phyloP scores from a whole-genome alignment of 495 filamentous ascomycete genomes.

The Xylaria acuta region DNA sequence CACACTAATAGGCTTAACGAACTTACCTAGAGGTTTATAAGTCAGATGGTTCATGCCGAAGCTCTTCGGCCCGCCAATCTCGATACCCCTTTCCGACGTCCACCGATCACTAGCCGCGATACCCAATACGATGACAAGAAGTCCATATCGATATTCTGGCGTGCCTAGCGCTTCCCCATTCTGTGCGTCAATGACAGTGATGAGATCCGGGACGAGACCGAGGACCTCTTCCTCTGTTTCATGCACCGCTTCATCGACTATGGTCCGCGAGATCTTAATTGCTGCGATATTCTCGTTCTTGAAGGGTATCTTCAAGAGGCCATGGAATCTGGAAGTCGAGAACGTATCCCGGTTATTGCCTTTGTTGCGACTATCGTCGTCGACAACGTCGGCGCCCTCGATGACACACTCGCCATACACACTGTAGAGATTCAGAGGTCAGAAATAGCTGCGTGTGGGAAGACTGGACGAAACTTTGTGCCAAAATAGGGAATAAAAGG shows the following conservation, averaged over 20 bases:
- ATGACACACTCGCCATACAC: constrained; percentile 62
- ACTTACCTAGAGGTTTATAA: constrained; percentile 56
- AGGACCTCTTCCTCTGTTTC: constrained; percentile 55
- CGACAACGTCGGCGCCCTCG: constrained; percentile 48
- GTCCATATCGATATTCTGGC: constrained; percentile 66
- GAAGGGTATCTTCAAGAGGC: constrained; percentile 63
- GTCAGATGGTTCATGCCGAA: constrained; percentile 59
- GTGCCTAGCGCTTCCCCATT: constrained; percentile 66
- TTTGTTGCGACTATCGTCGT: constrained; percentile 26
- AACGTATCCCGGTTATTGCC: constrained; percentile 21
- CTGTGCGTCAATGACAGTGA: constrained; percentile 64
- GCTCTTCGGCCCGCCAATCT: constrained; percentile 58
- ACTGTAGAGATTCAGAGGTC: background rate
- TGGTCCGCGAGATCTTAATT: constrained; percentile 39
- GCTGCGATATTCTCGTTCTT: constrained; percentile 71
- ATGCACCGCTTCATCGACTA: constrained; percentile 29
- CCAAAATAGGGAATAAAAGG: background rate
- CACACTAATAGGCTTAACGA: constrained; percentile 56
- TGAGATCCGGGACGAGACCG: constrained; percentile 66
- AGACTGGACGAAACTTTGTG: background rate
- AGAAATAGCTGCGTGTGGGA: background rate
- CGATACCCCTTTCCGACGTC: constrained; percentile 58
- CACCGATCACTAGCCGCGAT: constrained; percentile 64
- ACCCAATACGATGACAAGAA: constrained; percentile 62
- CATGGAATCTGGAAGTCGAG: constrained; percentile 35